A percentile compares a stretch with the other conserved stretches of the same genome.
Evolutionary conservation across 2,329 filamentous ascomycete genomes (phyloP).

Genomic region (Aspergillus arachidicola): DNA sequence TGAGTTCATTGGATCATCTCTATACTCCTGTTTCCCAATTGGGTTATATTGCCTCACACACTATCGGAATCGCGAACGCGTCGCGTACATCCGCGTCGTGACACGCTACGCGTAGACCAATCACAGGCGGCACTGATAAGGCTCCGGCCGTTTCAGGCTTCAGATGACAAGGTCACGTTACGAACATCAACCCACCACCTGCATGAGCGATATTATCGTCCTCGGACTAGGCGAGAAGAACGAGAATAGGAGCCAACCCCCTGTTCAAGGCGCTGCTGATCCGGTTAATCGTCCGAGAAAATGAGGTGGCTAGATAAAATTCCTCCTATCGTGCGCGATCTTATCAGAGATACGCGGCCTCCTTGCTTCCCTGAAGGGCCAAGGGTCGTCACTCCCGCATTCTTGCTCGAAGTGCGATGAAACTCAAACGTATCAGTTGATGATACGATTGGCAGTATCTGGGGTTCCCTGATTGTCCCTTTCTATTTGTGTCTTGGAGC

Average conservation of each 20-base stretch:
- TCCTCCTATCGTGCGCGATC: slow-evolving; percentile 18
- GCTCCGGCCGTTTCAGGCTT: not conserved
- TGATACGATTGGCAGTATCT: not conserved
- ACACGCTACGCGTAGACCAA: slow-evolving; percentile 15
- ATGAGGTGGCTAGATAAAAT: slow-evolving; percentile 7
- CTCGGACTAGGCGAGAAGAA: not conserved
- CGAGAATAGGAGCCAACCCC: not conserved
- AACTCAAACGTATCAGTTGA: not conserved
- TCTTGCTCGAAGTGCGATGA: slow-evolving; percentile 12
- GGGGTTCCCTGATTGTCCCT: not conserved
- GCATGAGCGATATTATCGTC: not conserved
- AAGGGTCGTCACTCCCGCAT: slow-evolving; percentile 2
- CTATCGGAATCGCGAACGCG: slow-evolving; percentile 14
- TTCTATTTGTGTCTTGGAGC: not conserved
- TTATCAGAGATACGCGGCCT: slow-evolving; percentile 16
- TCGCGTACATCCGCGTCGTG: slow-evolving; percentile 2
- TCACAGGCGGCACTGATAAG: slow-evolving; percentile 28
- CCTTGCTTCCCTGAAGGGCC: slow-evolving; percentile 12
- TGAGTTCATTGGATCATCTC: not conserved
- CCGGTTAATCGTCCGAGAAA: slow-evolving; percentile 7
- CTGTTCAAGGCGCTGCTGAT: slow-evolving; percentile 6
- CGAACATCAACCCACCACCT: not conserved
- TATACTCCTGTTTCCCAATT: slow-evolving; percentile 6
- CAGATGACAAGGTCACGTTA: not conserved
- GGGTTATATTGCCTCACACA: slow-evolving; percentile 13